Evolutionary conservation across 1,139 yeast species (phyloP), one percentile per base, ranked within the genome.

Genomic region (Meyerozyma elateridarum): DNA sequence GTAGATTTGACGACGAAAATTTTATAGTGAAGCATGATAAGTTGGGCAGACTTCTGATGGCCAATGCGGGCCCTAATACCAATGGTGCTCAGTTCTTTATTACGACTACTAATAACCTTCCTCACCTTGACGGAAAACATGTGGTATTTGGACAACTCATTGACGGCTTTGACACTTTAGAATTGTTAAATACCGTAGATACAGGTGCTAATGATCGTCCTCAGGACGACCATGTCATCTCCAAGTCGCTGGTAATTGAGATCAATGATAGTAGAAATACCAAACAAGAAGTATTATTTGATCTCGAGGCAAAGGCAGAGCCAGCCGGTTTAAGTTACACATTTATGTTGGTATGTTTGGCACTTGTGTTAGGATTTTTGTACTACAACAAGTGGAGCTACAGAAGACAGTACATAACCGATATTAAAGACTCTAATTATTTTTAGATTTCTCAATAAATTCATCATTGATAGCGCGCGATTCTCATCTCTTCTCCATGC

Each of bases 101-200:
- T 30, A 54, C 64, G 32, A 57, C 59, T 13, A 44, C 31, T 4
- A 51, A 54, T 4, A 37, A 45, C 12, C 19, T 32, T 16, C 20
- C 33, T 8, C 48, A 49, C 25, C 55, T 79, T 36, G 77, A 77
- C 48, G 79, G 79, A 2, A 59, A 61, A 31, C 76, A 75, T 42
- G 78, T 79, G 9, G 70, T 76, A 0, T 75, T 77, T 49, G 84
- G 82, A 2, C 69, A 64, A 38, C 59, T 75, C 6, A 54, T 74
- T n/a, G 51, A 42, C 15, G 73, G 73, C 0, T 49, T 49, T 29
- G 48, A 48, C 25, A 32, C 40, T 5, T 41, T 53, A 36, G 38
- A 42, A 22, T 25, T 25, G 20, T 36, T 52, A 30, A 40, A 44
- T 30, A 19, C 29, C 7, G 45, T 38, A 22, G 29, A 25, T 6